phyloP scores from a whole-genome alignment of 1,139 yeast species.

The Geotrichum australiense region DNA sequence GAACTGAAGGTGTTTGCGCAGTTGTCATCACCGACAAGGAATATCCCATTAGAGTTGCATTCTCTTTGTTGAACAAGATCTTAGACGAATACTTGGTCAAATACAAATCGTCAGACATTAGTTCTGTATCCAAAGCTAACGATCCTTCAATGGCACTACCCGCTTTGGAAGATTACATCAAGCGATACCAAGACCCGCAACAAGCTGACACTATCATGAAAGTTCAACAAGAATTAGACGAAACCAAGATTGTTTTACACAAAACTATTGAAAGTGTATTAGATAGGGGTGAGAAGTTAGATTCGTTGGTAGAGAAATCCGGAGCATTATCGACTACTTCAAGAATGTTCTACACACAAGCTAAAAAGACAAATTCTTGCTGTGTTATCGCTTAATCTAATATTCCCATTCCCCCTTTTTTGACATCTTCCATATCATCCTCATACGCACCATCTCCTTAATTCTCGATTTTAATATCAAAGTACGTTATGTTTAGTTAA shows the following conservation, averaged over 20 bases:
- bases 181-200: conserved; percentile 89
- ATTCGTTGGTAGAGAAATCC: conserved; percentile 87
- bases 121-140: conserved; percentile 44
- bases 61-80: conserved; percentile 81
- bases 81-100: conserved; percentile 83
- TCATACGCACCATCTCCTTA: no score
- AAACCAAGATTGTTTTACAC: conserved; percentile 91
- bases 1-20: conserved; percentile 90
- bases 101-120: conserved; percentile 66
- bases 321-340: conserved; percentile 87
- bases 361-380: conserved; percentile 95
- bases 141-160: conserved; percentile 37
- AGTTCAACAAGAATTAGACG: conserved; percentile 96
- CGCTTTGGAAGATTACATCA: conserved; percentile 60
- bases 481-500: no score
- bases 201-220: conserved; percentile 97
- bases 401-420: no score
- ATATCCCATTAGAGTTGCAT: conserved; percentile 97
- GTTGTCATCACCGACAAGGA: conserved; percentile 90
- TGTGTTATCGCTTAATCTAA: no score
- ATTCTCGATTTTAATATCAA: no score
- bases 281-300: conserved; percentile 94
- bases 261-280: conserved; percentile 91
- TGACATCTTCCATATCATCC: no score
- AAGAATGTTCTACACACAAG: conserved; percentile 93